These are phyloP conservation scores for Solanum chilense DNA, from an alignment of 257 asterid species.

Conservation along the genomic window DNA sequence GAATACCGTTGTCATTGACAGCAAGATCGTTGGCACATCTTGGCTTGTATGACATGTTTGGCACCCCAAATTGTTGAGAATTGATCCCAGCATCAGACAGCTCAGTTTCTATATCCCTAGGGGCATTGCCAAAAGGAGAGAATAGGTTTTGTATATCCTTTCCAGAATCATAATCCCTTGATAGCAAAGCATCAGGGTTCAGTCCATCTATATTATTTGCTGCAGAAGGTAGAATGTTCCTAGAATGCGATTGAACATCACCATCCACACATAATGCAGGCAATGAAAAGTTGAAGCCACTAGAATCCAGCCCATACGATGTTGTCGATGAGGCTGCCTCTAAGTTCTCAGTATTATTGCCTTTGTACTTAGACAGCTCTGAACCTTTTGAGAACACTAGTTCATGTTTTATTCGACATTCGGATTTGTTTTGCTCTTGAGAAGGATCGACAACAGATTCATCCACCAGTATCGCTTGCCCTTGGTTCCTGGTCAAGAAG, in stretches of 20 bases:
- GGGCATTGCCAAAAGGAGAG: conserved; percentile 48
- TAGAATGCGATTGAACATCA: conserved; percentile 71
- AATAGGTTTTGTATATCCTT: conserved; percentile 85
- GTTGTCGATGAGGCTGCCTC: conserved; percentile 84
- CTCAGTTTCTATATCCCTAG: conserved; percentile 75
- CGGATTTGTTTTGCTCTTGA: conserved; percentile 37
- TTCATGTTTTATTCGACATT: conserved; percentile 43
- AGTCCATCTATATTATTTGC: conserved; percentile 48
- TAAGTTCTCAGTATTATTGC: conserved; percentile 38
- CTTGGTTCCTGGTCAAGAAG: conserved; percentile 48
- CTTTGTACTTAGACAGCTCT: conserved; percentile 50
- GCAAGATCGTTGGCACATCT: conserved; percentile 64
- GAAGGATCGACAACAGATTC: conserved; percentile 41
- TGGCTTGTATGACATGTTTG: conserved; percentile 53
- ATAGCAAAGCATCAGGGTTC: conserved; percentile 83
- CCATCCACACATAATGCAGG: conserved; percentile 52
- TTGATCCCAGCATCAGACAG: conserved; percentile 59
- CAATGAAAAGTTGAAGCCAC: conserved; percentile 53
- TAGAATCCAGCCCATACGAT: conserved; percentile 71
- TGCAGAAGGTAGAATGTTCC: conserved; percentile 46
- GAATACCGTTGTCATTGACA: conserved; percentile 43
- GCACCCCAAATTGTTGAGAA: conserved; percentile 70
- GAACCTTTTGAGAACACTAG: conserved; percentile 35
- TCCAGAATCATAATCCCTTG: conserved; percentile 84
- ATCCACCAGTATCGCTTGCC: conserved; percentile 25